These are phyloP conservation scores for Thielaviopsis punctulata DNA, from an alignment of 2,329 filamentous ascomycete genomes.

Conservation along the genomic window DNA sequence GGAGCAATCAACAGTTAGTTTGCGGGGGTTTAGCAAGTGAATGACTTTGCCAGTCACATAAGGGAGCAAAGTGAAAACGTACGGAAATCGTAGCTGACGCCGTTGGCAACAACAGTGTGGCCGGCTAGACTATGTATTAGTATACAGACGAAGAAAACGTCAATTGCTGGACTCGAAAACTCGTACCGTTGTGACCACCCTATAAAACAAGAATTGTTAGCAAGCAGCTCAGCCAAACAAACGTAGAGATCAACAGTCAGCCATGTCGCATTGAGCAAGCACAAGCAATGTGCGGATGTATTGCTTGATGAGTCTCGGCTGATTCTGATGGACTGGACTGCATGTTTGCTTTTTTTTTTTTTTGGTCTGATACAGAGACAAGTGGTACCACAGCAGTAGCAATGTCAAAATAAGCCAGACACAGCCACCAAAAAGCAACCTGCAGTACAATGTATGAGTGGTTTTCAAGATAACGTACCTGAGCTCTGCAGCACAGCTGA, in stretches of 20 bases:
- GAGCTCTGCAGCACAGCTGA: constrained; percentile 13
- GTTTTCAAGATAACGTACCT: constrained; percentile 2
- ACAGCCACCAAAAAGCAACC: not conserved
- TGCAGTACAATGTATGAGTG: not conserved
- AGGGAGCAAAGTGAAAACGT: constrained; percentile 35
- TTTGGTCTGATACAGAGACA: too few species aligned
- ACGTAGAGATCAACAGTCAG: not conserved
- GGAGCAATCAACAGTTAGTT: not conserved
- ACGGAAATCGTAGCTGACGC: constrained; percentile 14
- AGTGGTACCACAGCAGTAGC: too few species aligned
- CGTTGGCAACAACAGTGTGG: constrained; percentile 13
- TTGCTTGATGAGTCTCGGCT: not conserved
- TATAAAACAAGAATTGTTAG: constrained; percentile 4
- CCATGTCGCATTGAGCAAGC: constrained; percentile 8
- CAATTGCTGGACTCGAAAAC: not conserved
- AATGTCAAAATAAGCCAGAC: not conserved
- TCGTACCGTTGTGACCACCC: constrained; percentile 12
- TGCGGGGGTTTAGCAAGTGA: not conserved
- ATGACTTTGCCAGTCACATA: constrained; percentile 20
- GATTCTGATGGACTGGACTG: not conserved
- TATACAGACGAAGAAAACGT: constrained; percentile 1
- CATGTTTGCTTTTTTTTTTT: not conserved
- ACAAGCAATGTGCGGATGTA: too few species aligned
- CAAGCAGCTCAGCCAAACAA: not conserved
- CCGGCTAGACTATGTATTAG: constrained; percentile 12